Evolutionary conservation across 148 eudicot genomes (phyloP), one percentile per base, ranked within the genome.

Genomic region (Camellia japonica): DNA sequence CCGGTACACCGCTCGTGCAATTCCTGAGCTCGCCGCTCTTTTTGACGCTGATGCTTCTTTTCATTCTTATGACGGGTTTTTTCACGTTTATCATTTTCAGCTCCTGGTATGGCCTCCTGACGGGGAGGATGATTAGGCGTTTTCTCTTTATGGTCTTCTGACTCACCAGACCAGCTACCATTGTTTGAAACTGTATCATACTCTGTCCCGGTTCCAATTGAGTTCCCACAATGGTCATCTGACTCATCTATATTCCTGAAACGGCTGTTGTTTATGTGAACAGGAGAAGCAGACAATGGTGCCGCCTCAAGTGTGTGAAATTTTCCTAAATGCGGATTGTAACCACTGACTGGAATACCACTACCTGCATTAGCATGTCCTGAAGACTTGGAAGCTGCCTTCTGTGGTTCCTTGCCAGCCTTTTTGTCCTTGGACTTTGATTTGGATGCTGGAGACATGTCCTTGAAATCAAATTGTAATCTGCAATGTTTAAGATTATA

Each of bases 41-140:
- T 96, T 81, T 94, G 99, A 44, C 99, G 98, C 83, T 96, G 99
- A 79, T 96, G 99, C 80, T 96, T 96, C 83, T 86, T 91, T 91
- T 96, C 99, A 82, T 96, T 96, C 78, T 93, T 93, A 83, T 90
- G 98, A 46, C 99, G 99, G 60, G 89, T 92, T 74, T 94, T 96
- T 78, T 96, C 99, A 52, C 98, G 86, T 83, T 96, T 93, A 41
- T 96, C 99, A 87, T 87, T 90, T 78, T 96, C 98, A 62, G 93
- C 88, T 67, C 97, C 99, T 51, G 97, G 94, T 73, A 94, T 83
- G 3, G 78, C 83, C 78, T 94, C 98, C 68, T 80, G 92, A 69
- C 90, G 90, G 11, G 52, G 38, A 3, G 86, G 60, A 30, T 78
- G 71, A 79, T 82, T 85, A 64, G 83, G 74, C 19, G 83, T n/a